Percentiles rank a stretch among this genome's conserved stretches.
phyloP scores from a whole-genome alignment of 192 early-diverging fungal genomes.

The Obelidium mucronatum region DNA sequence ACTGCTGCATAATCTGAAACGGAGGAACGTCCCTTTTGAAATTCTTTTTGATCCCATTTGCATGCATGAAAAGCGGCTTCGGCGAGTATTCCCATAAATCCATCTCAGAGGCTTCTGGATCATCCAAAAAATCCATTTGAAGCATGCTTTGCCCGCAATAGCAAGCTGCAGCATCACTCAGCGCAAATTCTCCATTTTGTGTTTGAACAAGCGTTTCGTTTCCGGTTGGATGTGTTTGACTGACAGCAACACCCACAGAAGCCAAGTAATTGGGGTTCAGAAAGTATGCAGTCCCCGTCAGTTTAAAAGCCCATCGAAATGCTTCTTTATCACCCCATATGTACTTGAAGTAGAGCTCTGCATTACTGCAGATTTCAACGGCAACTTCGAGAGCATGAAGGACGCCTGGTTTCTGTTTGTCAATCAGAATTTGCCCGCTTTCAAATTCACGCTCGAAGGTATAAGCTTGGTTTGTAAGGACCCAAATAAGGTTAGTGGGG shows the following conservation, averaged over 20 bases:
- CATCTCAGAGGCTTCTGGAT: neutral
- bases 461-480: conserved; percentile 15
- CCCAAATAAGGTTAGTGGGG: conserved; percentile 3
- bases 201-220: neutral
- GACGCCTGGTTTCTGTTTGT: conserved; percentile 17
- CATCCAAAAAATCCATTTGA: conserved; percentile 9
- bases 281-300: conserved; percentile 22
- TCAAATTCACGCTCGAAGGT: conserved; percentile 31
- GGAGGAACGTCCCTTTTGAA: conserved; percentile 13
- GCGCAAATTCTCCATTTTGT: neutral
- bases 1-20: conserved; percentile 15
- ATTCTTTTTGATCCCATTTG: conserved; percentile 26
- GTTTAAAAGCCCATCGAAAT: conserved; percentile 40
- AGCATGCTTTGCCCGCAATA: conserved; percentile 33
- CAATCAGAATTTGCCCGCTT: conserved; percentile 15
- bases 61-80: conserved; percentile 17
- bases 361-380: conserved; percentile 17
- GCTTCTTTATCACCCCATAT: conserved; percentile 44
- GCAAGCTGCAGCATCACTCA: neutral
- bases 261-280: conserved; percentile 13
- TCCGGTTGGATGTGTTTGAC: neutral
- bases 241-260: neutral
- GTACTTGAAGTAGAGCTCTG: neutral
- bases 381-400: neutral
- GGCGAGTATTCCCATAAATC: neutral